Conservation (phyloP, 2,329 filamentous ascomycete genomes). For the Colletotrichum higginsianum region DNA sequence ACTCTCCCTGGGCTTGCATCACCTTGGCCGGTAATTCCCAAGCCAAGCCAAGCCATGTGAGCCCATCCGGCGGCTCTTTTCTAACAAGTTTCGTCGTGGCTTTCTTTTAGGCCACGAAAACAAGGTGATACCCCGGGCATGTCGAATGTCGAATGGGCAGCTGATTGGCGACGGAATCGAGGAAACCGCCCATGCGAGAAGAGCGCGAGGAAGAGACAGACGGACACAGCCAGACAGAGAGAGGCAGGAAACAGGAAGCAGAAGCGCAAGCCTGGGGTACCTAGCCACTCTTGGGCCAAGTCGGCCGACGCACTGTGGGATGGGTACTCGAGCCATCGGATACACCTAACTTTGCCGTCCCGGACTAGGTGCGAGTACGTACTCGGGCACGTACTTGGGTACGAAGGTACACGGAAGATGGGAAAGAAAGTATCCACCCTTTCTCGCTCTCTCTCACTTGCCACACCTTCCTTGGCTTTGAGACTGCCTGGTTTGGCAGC, state of each 20-base stretch:
- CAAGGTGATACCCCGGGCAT: slow-evolving; percentile 4
- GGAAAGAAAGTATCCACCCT: neutral
- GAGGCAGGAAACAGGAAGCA: slow-evolving; percentile 4
- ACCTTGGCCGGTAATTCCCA: no score
- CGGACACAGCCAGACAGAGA: neutral
- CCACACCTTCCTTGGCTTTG: neutral
- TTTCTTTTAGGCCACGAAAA: neutral
- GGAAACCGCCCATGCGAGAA: no score
- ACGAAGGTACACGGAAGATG: no score
- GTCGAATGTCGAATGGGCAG: no score
- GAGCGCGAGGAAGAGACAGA: neutral
- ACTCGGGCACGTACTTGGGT: neutral
- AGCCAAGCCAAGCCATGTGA: neutral
- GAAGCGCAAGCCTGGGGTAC: slow-evolving; percentile 16
- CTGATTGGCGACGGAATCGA: slow-evolving; percentile 2
- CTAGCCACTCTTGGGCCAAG: slow-evolving; percentile 4
- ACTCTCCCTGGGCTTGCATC: neutral
- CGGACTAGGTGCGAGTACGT: neutral
- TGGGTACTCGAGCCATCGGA: slow-evolving; percentile 5
- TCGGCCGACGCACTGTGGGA: slow-evolving; percentile 25
- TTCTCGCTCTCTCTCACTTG: neutral
- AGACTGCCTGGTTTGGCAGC: no score
- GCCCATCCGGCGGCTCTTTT: neutral
- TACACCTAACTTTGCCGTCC: slow-evolving; percentile 23
- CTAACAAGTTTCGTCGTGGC: slow-evolving; percentile 5